Evolutionary conservation across 2,329 filamentous ascomycete genomes (phyloP).

Genomic region (Beauveria sp.): DNA sequence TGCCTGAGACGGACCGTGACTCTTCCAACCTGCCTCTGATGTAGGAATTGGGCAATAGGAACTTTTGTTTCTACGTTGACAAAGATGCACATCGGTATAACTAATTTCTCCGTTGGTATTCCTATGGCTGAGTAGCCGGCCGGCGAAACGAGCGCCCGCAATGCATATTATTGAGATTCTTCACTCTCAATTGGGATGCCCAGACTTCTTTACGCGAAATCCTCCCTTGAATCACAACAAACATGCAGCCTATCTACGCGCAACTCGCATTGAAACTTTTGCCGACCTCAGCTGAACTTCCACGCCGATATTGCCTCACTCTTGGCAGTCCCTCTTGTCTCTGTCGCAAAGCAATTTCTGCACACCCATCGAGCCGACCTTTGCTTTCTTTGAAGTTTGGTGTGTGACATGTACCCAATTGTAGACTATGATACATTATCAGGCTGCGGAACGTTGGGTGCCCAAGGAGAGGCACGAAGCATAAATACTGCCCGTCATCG

Average conservation of each 20-base stretch:
- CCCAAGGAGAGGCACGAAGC: not conserved
- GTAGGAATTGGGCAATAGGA: too few relatives aligned
- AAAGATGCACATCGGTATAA: not conserved
- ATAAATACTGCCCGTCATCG: not conserved
- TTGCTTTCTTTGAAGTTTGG: not conserved
- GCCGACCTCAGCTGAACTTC: not conserved
- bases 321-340: not conserved
- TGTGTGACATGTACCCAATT: not conserved
- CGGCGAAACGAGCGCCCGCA: not conserved
- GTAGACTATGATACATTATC: not conserved
- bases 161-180: not conserved
- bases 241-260: not conserved
- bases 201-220: not conserved
- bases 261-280: not conserved
- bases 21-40: too few relatives aligned
- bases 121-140: not conserved
- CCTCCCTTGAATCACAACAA: not conserved
- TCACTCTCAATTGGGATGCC: not conserved
- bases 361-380: not conserved
- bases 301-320: not conserved
- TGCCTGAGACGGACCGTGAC: too few relatives aligned
- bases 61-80: too few relatives aligned
- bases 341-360: not conserved
- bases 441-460: not conserved
- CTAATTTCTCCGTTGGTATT: not conserved